Base-by-base conservation (phyloP, 148 eudicot genomes). In the Silene latifolia region DNA sequence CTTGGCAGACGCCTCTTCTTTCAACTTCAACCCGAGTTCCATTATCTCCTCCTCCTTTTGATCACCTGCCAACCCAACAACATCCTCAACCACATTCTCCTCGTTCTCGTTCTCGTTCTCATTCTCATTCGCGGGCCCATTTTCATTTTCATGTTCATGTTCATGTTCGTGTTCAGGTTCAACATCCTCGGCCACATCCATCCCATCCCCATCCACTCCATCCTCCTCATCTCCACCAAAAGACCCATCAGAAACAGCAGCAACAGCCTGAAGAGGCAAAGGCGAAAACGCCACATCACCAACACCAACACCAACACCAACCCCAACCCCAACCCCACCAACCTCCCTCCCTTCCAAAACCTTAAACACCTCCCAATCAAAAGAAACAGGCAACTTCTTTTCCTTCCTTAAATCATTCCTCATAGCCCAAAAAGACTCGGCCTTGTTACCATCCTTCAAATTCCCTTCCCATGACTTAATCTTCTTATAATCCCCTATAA, bases 321-420 rank as follows among this genome's bases (percentile, higher is more conserved):
- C 72, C n/a, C 46, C 73, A 13, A 68, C 77, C 4, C 27, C 71
- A 56, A 46, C 72, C n/a, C 46, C 35, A 73, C 83, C 77, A 19
- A 47, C 17, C 14, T 77, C 83, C 46, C 77, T 62, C 5, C 64
- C 77, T 54, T 42, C 80, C 70, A 81, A 67, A 67, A 81, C 83
- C 80, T 24, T 72, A 42, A 67, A 81, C 39, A 81, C 83, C 48
- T 76, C 83, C 25, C 46, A 39, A 51, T 81, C 83, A 23, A 81
- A 81, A 17, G 80, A 72, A 67, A 81, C 77, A 1, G 83, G 83
- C 56, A 81, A 56, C 39, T 73, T 81, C 14, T 19, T 76, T 24
- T 72, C 80, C 66, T 81, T 81, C 59, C 83, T 81, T 14, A 77
- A 66, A 76, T 81, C 83, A 72, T 81, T 81, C 77, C 83, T 81